A percentile compares a stretch with the other conserved stretches of the same genome.
Conservation (phyloP, 2,329 filamentous ascomycete genomes). For the Penicillium freii region DNA sequence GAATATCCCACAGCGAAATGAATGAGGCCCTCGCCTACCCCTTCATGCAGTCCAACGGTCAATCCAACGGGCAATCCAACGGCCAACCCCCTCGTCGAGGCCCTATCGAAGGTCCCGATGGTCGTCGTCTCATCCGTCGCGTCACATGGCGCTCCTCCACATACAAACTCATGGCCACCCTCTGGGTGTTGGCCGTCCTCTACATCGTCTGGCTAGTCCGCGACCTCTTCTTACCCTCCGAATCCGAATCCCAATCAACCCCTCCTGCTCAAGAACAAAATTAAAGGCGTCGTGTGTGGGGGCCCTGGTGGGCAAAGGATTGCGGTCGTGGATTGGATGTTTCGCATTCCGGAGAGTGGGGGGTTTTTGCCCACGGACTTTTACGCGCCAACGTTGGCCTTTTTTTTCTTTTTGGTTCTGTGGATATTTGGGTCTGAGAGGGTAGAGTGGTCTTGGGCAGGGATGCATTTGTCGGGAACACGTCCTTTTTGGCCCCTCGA, state of each 20-base stretch:
- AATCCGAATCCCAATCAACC: slow-evolving; percentile 17
- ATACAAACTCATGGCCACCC: slow-evolving; percentile 42
- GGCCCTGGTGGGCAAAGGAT: not conserved
- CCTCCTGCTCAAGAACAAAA: slow-evolving; percentile 10
- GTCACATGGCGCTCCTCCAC: slow-evolving; percentile 45
- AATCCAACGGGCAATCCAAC: slow-evolving; percentile 21
- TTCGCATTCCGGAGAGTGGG: not conserved
- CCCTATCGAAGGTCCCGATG: slow-evolving; percentile 43
- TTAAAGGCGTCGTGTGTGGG: not conserved
- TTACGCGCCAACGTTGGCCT: not conserved
- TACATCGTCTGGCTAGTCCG: slow-evolving; percentile 44
- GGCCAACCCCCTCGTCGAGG: slow-evolving; percentile 32
- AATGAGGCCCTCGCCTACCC: slow-evolving; percentile 39
- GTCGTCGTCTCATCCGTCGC: slow-evolving; percentile 39
- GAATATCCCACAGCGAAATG: slow-evolving; percentile 39
- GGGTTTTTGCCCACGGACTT: not conserved
- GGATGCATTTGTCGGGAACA: not conserved
- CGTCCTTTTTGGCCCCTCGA: not conserved
- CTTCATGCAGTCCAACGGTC: slow-evolving; percentile 26
- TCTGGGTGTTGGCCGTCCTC: slow-evolving; percentile 41
- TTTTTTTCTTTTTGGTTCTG: not conserved
- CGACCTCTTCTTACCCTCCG: slow-evolving; percentile 37
- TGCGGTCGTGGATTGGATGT: not conserved
- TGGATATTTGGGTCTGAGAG: not conserved
- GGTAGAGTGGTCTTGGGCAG: not conserved